These are phyloP conservation scores for Sanguinoderma infundibulare DNA, from an alignment of 1,284 basidiomycete species.

Conservation along the genomic window DNA sequence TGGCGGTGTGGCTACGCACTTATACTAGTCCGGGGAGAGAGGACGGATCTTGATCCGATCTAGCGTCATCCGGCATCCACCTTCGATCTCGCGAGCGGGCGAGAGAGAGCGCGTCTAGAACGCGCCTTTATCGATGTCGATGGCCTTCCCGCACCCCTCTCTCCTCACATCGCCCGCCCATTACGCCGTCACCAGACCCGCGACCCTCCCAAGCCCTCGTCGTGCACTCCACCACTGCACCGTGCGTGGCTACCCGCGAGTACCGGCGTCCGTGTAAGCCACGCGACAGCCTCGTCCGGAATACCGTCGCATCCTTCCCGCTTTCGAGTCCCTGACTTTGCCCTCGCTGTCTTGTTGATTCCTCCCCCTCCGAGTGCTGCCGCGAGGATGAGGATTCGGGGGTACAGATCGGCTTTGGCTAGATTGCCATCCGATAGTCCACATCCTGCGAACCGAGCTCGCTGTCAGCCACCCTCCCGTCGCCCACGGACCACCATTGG, in stretches of 20 bases:
- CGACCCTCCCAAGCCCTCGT: background rate
- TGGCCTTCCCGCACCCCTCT: constrained; percentile 1
- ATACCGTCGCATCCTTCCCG: too few species aligned
- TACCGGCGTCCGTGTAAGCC: background rate
- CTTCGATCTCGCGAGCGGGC: constrained; percentile 29
- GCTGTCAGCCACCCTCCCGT: constrained; percentile 4
- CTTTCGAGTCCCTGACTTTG: too few species aligned
- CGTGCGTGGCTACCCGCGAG: too few species aligned
- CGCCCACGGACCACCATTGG: constrained; percentile 14
- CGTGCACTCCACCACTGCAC: background rate
- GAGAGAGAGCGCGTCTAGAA: constrained; percentile 20
- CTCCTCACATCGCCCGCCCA: background rate
- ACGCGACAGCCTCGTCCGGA: background rate
- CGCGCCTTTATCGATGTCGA: constrained; percentile 28
- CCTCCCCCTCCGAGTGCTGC: constrained; percentile 13
- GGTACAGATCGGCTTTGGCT: constrained; percentile 25
- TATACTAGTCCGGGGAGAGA: constrained; percentile 58
- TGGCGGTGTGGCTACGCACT: constrained; percentile 43
- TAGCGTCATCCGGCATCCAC: constrained; percentile 37
- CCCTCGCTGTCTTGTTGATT: constrained; percentile 5
- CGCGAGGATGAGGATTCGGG: constrained; percentile 24
- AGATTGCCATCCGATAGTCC: constrained; percentile 28
- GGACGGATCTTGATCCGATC: constrained; percentile 77
- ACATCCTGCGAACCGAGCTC: constrained; percentile 18
- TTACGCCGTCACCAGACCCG: background rate